Conservation (phyloP, 352 stramenopile species). For the Stramenopiles sp. region DNA sequence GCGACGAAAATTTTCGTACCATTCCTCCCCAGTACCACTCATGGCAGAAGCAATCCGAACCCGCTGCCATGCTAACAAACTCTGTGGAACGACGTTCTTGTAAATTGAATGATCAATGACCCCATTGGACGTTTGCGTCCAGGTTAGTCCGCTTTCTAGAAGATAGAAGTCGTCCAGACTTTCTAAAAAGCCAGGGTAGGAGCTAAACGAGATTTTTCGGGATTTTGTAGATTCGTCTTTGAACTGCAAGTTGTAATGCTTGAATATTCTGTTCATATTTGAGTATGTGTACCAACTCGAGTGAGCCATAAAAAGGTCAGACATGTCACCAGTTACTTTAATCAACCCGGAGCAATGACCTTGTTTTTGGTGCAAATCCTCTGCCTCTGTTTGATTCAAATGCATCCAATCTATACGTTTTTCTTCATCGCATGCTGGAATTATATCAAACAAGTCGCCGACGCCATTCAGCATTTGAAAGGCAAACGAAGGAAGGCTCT, state of each 20-base stretch:
- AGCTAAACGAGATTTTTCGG: slow-evolving; percentile 40
- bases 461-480: slow-evolving; percentile 37
- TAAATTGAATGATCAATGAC: slow-evolving; percentile 39
- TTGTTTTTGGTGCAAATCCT: background rate
- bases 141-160: slow-evolving; percentile 29
- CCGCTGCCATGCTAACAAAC: slow-evolving; percentile 37
- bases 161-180: slow-evolving; percentile 58
- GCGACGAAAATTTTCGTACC: slow-evolving; percentile 31
- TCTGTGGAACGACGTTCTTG: slow-evolving; percentile 29
- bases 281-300: slow-evolving; percentile 43
- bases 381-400: slow-evolving; percentile 15
- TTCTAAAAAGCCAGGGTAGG: slow-evolving; percentile 43
- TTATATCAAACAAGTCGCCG: slow-evolving; percentile 35
- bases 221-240: slow-evolving; percentile 19
- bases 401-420: slow-evolving; percentile 23
- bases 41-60: slow-evolving; percentile 33
- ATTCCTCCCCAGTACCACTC: slow-evolving; percentile 29
- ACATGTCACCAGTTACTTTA: slow-evolving; percentile 34
- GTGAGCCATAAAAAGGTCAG: slow-evolving; percentile 42
- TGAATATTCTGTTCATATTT: slow-evolving; percentile 49
- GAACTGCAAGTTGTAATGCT: slow-evolving; percentile 46
- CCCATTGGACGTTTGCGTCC: slow-evolving; percentile 44
- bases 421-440: slow-evolving; percentile 18
- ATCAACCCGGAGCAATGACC: slow-evolving; percentile 40
- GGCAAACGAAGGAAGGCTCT: slow-evolving; percentile 27